phyloP scores from a whole-genome alignment of 768 basidiomycete genomes.

The Tulasnella sp. region DNA sequence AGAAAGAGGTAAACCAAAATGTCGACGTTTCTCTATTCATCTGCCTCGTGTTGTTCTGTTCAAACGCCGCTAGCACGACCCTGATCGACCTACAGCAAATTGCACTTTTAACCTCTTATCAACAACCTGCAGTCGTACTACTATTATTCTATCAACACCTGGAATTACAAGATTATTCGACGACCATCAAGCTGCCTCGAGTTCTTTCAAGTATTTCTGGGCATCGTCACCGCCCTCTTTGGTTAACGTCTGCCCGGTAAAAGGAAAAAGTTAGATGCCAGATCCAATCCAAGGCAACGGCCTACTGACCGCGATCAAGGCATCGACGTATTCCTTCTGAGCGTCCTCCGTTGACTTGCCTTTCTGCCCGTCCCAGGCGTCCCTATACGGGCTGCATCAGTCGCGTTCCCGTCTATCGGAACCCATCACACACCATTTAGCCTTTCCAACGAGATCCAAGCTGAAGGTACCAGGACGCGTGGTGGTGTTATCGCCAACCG shows the following conservation, averaged over 20 bases:
- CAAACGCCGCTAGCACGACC: too few species aligned
- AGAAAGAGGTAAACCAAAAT: too few species aligned
- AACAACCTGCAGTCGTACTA: too few species aligned
- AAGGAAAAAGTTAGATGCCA: neutral
- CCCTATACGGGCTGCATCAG: conserved; percentile 36
- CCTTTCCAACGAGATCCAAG: conserved; percentile 78
- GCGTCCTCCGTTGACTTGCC: conserved; percentile 65
- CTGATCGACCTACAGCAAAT: too few species aligned
- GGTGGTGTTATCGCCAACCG: conserved; percentile 57
- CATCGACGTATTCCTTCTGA: conserved; percentile 56
- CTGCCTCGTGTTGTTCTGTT: too few species aligned
- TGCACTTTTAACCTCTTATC: too few species aligned
- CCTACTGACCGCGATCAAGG: conserved; percentile 50
- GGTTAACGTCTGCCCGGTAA: neutral
- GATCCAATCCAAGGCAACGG: neutral
- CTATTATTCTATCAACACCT: too few species aligned
- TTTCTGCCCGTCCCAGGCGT: conserved; percentile 70
- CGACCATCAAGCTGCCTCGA: neutral
- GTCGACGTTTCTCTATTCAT: too few species aligned
- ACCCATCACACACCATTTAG: conserved; percentile 60
- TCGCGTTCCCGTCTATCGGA: neutral
- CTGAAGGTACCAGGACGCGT: conserved; percentile 54
- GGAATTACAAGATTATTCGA: too few species aligned
- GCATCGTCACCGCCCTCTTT: neutral
- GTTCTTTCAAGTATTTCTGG: neutral